Evolutionary conservation across 2,329 filamentous ascomycete genomes (phyloP).

Genomic region (Plenodomus tracheiphilus): DNA sequence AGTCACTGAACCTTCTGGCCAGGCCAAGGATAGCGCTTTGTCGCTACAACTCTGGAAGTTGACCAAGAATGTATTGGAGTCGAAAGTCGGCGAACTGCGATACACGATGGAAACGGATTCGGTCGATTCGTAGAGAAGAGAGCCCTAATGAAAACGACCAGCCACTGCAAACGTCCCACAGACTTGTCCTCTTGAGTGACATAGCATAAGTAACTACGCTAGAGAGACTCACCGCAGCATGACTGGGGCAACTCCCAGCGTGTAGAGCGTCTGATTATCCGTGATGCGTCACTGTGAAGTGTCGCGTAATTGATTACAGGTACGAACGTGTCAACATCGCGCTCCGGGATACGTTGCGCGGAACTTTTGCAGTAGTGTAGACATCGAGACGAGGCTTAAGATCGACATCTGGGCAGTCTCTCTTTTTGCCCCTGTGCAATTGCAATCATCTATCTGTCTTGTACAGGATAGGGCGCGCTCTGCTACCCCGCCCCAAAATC

Average conservation of each 20-base stretch:
- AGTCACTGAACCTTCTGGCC: conserved; percentile 47
- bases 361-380: not conserved
- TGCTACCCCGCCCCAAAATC: conserved; percentile 14
- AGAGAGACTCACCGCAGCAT: too few relatives aligned
- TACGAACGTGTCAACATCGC: not conserved
- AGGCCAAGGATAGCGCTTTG: conserved; percentile 50
- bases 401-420: too few relatives aligned
- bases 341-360: not conserved
- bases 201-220: too few relatives aligned
- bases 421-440: too few relatives aligned
- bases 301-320: not conserved
- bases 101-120: conserved; percentile 31
- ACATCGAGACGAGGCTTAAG: too few relatives aligned
- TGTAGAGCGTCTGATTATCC: not conserved
- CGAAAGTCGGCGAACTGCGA: conserved; percentile 43
- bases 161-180: too few relatives aligned
- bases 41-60: conserved; percentile 52
- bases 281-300: not conserved
- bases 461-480: conserved; percentile 22
- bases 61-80: conserved; percentile 49
- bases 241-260: not conserved
- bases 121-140: conserved; percentile 5
- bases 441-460: too few relatives aligned
- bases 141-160: too few relatives aligned
- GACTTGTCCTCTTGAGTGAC: too few relatives aligned